A percentile compares a stretch with the other conserved stretches of the same genome.
phyloP scores from a whole-genome alignment of 1,284 basidiomycete species.

The Trichosporon sp. region DNA sequence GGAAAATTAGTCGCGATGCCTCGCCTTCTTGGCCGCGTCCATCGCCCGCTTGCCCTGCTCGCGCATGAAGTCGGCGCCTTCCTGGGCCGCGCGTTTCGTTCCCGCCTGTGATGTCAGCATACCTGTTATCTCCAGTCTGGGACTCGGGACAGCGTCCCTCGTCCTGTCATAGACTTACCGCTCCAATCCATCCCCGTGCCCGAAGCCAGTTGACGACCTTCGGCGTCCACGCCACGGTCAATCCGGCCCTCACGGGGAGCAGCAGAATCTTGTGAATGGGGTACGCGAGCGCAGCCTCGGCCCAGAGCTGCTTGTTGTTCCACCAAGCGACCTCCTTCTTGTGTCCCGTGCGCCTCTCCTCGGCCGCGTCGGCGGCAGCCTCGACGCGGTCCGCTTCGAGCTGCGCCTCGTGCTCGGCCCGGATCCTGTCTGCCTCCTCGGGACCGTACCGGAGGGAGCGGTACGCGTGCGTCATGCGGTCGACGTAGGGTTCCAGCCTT shows the following conservation, averaged over 20 bases:
- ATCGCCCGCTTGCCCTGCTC: constrained; percentile 25
- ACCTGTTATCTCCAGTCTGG: not conserved
- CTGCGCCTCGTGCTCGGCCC: constrained; percentile 33
- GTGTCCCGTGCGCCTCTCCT: constrained; percentile 48
- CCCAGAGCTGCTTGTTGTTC: constrained; percentile 75
- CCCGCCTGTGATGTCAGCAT: constrained; percentile 28
- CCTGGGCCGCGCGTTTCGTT: constrained; percentile 28
- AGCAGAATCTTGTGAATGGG: constrained; percentile 94
- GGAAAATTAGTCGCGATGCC: not conserved
- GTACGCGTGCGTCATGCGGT: constrained; percentile 62
- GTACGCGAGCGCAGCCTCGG: constrained; percentile 90
- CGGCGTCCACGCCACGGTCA: constrained; percentile 87
- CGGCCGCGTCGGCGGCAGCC: constrained; percentile 33
- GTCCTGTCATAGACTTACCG: constrained; percentile 39
- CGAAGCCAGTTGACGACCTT: constrained; percentile 77
- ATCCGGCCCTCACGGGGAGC: constrained; percentile 82
- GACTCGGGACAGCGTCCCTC: not conserved
- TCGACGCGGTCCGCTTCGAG: constrained; percentile 62
- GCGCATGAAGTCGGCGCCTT: constrained; percentile 28
- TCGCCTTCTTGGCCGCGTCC: constrained; percentile 24
- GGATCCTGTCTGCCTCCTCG: constrained; percentile 30
- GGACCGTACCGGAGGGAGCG: constrained; percentile 44
- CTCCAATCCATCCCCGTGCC: constrained; percentile 67
- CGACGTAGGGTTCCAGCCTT: constrained; percentile 72
- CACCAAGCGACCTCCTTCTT: constrained; percentile 59